phyloP scores from a whole-genome alignment of 768 basidiomycete genomes.

The Tricholoma sp. region DNA sequence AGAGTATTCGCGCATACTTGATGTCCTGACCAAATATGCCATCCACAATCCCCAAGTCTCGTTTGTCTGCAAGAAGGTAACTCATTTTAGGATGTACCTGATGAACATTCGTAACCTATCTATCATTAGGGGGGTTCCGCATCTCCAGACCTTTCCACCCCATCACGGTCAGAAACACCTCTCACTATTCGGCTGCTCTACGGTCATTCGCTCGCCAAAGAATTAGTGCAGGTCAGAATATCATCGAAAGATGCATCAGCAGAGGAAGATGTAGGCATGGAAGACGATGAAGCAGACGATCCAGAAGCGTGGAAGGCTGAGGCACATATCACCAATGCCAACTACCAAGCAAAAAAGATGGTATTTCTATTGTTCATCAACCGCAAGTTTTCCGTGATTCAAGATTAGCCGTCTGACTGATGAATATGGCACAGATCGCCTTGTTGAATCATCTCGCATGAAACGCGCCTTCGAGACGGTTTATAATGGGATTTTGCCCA shows the following conservation, averaged over 20 bases:
- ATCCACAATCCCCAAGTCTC: constrained; percentile 87
- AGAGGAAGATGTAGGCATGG: constrained; percentile 22
- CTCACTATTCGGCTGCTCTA: constrained; percentile 80
- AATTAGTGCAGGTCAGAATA: constrained; percentile 50
- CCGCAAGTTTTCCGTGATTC: constrained; percentile 43
- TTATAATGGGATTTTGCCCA: constrained; percentile 82
- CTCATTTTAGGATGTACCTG: background rate
- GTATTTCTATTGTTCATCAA: constrained; percentile 92
- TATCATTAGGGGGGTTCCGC: constrained; percentile 59
- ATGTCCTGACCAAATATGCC: constrained; percentile 90
- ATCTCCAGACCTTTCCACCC: constrained; percentile 78
- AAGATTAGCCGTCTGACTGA: background rate
- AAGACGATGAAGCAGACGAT: constrained; percentile 28
- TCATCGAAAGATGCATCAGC: constrained; percentile 26
- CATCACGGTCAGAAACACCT: constrained; percentile 55
- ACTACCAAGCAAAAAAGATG: constrained; percentile 85
- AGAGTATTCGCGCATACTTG: constrained; percentile 87
- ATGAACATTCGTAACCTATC: background rate
- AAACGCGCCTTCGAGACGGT: constrained; percentile 84
- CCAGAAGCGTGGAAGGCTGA: constrained; percentile 65
- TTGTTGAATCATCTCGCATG: constrained; percentile 85
- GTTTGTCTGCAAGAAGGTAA: constrained; percentile 89
- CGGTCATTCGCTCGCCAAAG: constrained; percentile 73
- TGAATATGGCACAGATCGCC: constrained; percentile 55
- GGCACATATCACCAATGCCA: constrained; percentile 78